phyloP scores from a whole-genome alignment of 179 eudicot species.

The Nepenthes alata region DNA sequence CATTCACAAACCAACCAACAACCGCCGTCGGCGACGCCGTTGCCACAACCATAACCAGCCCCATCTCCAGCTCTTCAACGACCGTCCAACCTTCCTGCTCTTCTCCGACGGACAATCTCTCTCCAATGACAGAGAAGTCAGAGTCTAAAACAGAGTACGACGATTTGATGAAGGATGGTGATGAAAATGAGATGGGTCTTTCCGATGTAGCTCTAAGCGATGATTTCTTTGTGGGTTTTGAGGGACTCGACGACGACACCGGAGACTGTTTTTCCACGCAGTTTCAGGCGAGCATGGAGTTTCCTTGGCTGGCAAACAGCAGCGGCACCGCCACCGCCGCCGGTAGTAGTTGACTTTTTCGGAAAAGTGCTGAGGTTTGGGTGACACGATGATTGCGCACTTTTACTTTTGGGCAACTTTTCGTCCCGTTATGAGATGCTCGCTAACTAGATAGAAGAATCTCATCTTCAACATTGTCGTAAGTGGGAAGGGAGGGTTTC shows the following conservation, averaged over 20 bases:
- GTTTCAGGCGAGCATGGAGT: slow-evolving; percentile 11
- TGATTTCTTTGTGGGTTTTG: slow-evolving; percentile 47
- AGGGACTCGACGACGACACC: slow-evolving; percentile 26
- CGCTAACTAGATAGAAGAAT: not conserved
- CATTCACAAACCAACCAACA: slow-evolving; percentile 3
- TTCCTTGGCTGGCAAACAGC: slow-evolving; percentile 21
- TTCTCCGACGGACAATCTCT: slow-evolving; percentile 19
- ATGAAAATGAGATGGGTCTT: slow-evolving; percentile 14
- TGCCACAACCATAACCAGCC: not conserved
- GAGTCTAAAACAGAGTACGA: slow-evolving; percentile 19
- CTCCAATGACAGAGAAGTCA: slow-evolving; percentile 12
- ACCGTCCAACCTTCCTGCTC: slow-evolving; percentile 19
- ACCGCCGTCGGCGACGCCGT: slow-evolving; percentile 9
- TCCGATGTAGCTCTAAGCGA: slow-evolving; percentile 27
- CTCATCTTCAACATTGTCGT: not conserved
- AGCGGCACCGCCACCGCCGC: slow-evolving; percentile 24
- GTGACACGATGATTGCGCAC: not conserved
- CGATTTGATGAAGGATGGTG: slow-evolving; percentile 9
- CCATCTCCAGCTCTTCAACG: not conserved
- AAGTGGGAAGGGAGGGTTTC: too few relatives aligned
- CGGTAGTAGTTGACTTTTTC: slow-evolving; percentile 23
- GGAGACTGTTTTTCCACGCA: slow-evolving; percentile 18
- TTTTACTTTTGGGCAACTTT: slow-evolving; percentile 2
- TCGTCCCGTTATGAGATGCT: not conserved
- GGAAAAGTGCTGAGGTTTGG: too few relatives aligned